Base-by-base conservation (phyloP, 2,329 filamentous ascomycete species). In the Calonectria henricotiae region DNA sequence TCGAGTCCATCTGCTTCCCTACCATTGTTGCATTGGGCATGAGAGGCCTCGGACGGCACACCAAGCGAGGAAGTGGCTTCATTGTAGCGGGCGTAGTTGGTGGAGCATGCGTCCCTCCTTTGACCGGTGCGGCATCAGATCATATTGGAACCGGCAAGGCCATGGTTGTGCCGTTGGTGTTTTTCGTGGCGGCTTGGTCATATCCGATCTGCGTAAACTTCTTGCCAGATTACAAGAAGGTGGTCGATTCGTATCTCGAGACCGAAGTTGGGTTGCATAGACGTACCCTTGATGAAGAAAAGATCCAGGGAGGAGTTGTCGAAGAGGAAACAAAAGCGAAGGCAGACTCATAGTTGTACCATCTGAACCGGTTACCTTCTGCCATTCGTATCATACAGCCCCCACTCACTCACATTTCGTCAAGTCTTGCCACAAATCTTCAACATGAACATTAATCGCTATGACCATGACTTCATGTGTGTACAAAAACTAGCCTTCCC, bases 11-110 rank as follows among this genome's bases (percentile, higher is more conserved):
- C 78, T 93, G 91, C 80, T 96, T 95, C 85, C 93, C 93, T 0
- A 95, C 93, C 20, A 94, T 96, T 77, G 90, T 96, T 35, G 92
- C 93, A 4, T 86, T 95, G 3, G 92, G 92, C 9, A 94, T 94
- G 85, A 88, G 92, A 25, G 93, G 92, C 2, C 86, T 95, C 1
- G 93, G 94, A 6, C 88, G 90, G 20, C 91, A 96, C 82, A 93
- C 91, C 41, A 95, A 95, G 85, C 88, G 92, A 70, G 93, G 93
- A 1, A 91, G 90, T 2, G 92, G 92, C 5, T 92, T 89, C 80
- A 90, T 84, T 68, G 88, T 94, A 2, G 91, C 86, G 5, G 92
- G 91, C 73, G 92, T 95, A 0, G 86, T 88, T 17, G 93, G 93
- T 15, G 93, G 93, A 68, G 93, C 93, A 2, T 87, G 89, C 37